Conservation (phyloP, 2,329 filamentous ascomycete genomes). For the Cladorrhinum sp. region DNA sequence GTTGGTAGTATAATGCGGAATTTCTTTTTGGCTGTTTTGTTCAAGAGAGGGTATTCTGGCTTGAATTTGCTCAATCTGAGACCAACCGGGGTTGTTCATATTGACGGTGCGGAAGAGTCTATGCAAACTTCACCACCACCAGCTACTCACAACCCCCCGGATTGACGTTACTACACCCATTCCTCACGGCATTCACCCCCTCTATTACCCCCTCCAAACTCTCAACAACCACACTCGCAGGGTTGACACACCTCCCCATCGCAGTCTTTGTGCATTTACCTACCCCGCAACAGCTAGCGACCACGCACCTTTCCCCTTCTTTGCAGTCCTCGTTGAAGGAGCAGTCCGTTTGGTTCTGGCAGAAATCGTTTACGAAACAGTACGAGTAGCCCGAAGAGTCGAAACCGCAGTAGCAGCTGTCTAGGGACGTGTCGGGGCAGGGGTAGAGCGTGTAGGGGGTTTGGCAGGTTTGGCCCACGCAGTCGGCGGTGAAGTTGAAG, state of each 20-base stretch:
- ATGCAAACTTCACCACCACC: too few relatives aligned
- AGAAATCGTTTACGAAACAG: constrained; percentile 20
- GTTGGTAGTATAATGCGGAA: too few relatives aligned
- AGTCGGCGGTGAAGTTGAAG: constrained; percentile 3
- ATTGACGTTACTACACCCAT: too few relatives aligned
- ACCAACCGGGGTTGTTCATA: too few relatives aligned
- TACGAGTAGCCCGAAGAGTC: constrained; percentile 16
- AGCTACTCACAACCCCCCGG: too few relatives aligned
- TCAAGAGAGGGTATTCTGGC: too few relatives aligned
- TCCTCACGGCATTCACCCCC: too few relatives aligned
- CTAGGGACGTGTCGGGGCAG: constrained; percentile 13
- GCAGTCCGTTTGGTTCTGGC: constrained; percentile 13
- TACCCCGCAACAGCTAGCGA: constrained; percentile 15
- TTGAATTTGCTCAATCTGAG: too few relatives aligned
- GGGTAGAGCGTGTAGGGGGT: constrained; percentile 15
- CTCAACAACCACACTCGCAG: neutral
- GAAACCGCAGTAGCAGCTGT: constrained; percentile 19
- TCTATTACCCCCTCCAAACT: constrained; percentile 3
- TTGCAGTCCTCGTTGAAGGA: constrained; percentile 6
- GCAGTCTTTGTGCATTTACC: constrained; percentile 14
- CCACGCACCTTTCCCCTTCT: constrained; percentile 6
- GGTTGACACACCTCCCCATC: neutral
- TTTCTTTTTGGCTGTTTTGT: too few relatives aligned
- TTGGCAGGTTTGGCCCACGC: constrained; percentile 13
- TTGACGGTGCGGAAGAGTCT: too few relatives aligned